Evolutionary conservation across 176 grass and related monocot species (phyloP), one percentile per base, ranked within the genome.

Genomic region (Phragmites australis): DNA sequence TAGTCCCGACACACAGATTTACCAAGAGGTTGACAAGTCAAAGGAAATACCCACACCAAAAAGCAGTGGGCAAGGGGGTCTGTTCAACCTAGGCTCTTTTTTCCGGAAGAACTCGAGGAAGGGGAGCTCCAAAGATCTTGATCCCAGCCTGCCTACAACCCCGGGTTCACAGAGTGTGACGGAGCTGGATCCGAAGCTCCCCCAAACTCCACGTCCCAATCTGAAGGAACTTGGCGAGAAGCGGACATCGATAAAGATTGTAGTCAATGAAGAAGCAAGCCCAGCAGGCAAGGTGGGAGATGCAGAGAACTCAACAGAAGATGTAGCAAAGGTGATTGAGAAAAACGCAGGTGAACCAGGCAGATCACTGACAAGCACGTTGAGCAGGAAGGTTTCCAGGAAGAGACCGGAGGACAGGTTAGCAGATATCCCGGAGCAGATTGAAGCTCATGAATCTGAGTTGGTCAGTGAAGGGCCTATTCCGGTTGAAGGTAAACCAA

Each of bases 331-430:
- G 78, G 80, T 82, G 25, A 64, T 92, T 37, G 83, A 72, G 70
- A 91, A 87, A 66, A 85, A 51, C 22, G 58, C 74, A 64, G 80
- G 77, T 21, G 88, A 91, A 72, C 44, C 82, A n/a, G 51, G 84
- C 17, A 83, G 84, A 79, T 85, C 88, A 79, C 40, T 94, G 30
- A 93, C 85, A 81, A 89, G 86, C 67, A 84, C 75, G 47, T 37
- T 86, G 70, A 94, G 86, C 74, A 80, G 74, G 68, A 93, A 89
- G 67, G 63, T 72, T 63, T 80, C 89, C 8, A 90, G 49, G 51
- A 97, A 88, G 68, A 68, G 52, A 79, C n/a, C 18, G 9, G 88
- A 92, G 7, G 91, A 92, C 37, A 88, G 74, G 53, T 8, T 37
- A 46, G 62, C 70, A 39, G 79, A 82, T 72, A 62, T 74, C 8